Evolutionary conservation across 768 basidiomycete genomes (phyloP).

Genomic region (Trametes sanguinea): DNA sequence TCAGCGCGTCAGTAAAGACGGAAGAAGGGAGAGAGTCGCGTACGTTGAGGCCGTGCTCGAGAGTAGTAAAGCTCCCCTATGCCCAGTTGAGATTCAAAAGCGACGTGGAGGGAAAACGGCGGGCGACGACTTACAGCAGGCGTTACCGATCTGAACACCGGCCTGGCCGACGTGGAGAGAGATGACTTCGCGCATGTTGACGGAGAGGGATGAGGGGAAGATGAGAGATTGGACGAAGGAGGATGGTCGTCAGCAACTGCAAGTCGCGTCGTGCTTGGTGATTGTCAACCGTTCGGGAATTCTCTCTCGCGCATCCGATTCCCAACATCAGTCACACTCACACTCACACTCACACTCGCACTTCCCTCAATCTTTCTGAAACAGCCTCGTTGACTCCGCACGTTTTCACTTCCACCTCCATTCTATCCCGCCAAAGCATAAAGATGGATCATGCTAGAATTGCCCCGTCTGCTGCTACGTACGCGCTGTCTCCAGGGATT

Average conservation of each 20-base stretch:
- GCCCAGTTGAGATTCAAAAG: slow-evolving; percentile 7
- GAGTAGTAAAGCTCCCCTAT: slow-evolving; percentile 96
- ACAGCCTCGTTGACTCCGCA: neutral
- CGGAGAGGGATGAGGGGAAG: slow-evolving; percentile 23
- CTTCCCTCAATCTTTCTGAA: slow-evolving; percentile 1
- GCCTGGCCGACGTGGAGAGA: slow-evolving; percentile 97
- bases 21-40: slow-evolving; percentile 1
- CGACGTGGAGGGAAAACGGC: neutral
- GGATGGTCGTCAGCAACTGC: slow-evolving; percentile 12
- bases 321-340: slow-evolving; percentile 10
- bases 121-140: slow-evolving; percentile 74
- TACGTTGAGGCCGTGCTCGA: slow-evolving; percentile 96
- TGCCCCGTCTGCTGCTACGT: neutral
- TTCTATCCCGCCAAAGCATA: too few relatives aligned
- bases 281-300: slow-evolving; percentile 11
- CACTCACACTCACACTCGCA: too few relatives aligned
- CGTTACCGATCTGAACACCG: slow-evolving; percentile 92
- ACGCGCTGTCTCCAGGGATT: slow-evolving; percentile 17
- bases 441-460: neutral
- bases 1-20: neutral
- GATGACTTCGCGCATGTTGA: slow-evolving; percentile 87
- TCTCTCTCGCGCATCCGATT: slow-evolving; percentile 3
- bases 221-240: slow-evolving; percentile 12
- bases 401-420: too few relatives aligned
- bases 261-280: slow-evolving; percentile 14